Evolutionary conservation across 2,329 filamentous ascomycete species (phyloP), one percentile per base, ranked within the genome.

Genomic region (Sarocladium kiliense): DNA sequence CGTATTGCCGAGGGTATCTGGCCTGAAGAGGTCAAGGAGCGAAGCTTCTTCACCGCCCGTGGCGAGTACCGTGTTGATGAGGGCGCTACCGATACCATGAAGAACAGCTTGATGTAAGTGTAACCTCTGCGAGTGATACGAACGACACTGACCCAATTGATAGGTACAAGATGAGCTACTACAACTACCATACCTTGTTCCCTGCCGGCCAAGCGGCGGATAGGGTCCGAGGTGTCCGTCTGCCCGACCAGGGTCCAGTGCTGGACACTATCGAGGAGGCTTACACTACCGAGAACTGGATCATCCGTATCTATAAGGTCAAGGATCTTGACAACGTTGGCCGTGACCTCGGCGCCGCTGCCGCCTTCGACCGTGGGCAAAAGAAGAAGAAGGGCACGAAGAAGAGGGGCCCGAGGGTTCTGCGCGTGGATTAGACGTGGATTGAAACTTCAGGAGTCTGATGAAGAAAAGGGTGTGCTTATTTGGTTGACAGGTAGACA

Each of bases 111-210:
- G 80, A 97, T 97, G 93, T 95, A 81, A 81, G 89, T 77, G 54
- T 14, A 12, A 49, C 18, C 12, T 21, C 36, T n/a, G 12, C 21
- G 39, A 12, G 42, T 18, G 27, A 42, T 58, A 72, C 65, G 51
- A 25, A 11, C 16, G 10, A 2, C 3, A 14, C 50, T 53, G 50
- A 53, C 50, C 3, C 21, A 19, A 5, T 36, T 27, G 27, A 61
- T 61, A 96, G 92, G 91, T 99, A 99, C 84, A 99, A 99, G 82
- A 97, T 99, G 92, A 97, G 91, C 21, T 99, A 99, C 82, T 89
- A 99, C 84, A 97, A 97, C 81, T 99, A 89, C 79, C 84, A 93
- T 73, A 77, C 81, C 47, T 84, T 99, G 59, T 99, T 97, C 82
- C 93, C 92, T 44, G 81, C 87, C 2, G 94, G 94, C 59, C 91